phyloP scores from a whole-genome alignment of 176 grass and related monocot genomes.

The Neostapfia colusana region DNA sequence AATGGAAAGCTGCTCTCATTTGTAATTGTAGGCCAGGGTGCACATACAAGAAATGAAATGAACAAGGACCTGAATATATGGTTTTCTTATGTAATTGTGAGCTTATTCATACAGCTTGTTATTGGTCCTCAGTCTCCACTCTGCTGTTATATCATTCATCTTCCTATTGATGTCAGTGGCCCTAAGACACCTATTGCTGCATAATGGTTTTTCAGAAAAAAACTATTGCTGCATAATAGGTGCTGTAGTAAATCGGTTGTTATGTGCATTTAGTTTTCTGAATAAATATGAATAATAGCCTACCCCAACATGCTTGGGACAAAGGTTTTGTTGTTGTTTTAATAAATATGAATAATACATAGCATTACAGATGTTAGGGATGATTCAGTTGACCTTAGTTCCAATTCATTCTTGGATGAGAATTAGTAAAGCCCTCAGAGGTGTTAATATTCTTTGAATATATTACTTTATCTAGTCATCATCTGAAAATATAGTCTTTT shows the following conservation, averaged over 20 bases:
- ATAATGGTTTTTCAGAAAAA: too few species aligned
- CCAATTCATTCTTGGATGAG: conserved; percentile 16
- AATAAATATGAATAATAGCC: too few species aligned
- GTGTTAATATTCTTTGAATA: conserved; percentile 16
- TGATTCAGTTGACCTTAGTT: conserved; percentile 13
- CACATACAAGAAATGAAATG: neutral
- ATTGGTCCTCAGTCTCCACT: conserved; percentile 4
- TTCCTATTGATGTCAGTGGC: neutral
- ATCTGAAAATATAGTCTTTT: neutral
- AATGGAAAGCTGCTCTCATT: conserved; percentile 23
- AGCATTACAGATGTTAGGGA: neutral
- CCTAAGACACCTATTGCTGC: conserved; percentile 2
- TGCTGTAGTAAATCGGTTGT: neutral
- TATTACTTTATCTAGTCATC: neutral
- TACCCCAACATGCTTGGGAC: too few species aligned
- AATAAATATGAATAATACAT: neutral
- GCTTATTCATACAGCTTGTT: conserved; percentile 2
- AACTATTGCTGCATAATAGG: neutral
- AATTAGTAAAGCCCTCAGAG: neutral
- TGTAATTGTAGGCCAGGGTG: conserved; percentile 6
- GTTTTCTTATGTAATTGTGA: too few species aligned
- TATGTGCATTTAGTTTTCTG: neutral
- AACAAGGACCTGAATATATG: neutral
- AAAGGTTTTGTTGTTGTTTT: too few species aligned
- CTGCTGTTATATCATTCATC: conserved; percentile 10